Base-by-base conservation (phyloP, 2,329 filamentous ascomycete genomes). In the Aurifilum marmelostoma region DNA sequence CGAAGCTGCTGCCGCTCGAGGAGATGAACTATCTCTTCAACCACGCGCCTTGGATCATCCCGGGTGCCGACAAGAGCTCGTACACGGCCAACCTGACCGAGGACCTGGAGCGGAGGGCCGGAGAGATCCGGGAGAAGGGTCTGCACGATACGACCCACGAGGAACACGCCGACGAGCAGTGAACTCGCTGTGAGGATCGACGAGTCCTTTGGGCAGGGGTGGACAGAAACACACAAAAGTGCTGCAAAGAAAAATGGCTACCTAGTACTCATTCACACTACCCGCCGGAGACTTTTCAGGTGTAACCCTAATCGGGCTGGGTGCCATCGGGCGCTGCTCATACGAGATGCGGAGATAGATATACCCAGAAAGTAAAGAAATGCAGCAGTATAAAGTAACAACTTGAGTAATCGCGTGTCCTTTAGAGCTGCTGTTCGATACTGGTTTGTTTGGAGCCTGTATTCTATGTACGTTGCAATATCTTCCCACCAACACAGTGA, bases 11-110 rank as follows among this genome's bases (percentile, higher is more conserved):
- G 27, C 85, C 88, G 0, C 82, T 91, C 3, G 89, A 91, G 75
- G 88, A 89, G 78, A 90, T 89, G 88, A 88, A 88, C 75, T 83
- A 85, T 67, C 79, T 89, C 61, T 90, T 90, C 77, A 84, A 83
- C 14, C 81, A 89, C 74, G 86, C 88, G 1, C 88, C 88, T 16
- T 82, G 85, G 75, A 85, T 91, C 73, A 85, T 91, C 16, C 85
- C 88, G 1, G 83, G 83, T 2, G 84, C 85, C 75, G 82, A 85
- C 73, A 84, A 83, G 77, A 77, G 80, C 56, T 80, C 85, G 43
- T 89, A 85, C 75, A 76, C 81, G 63, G 80, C 82, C 0, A 68
- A 72, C 21, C 74, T 77, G 71, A 73, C 72, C 9, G 82, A 83
- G 70, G 88, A 90, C 75, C 74, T 90, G 61, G 87, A 90, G 79